Conservation (phyloP, 805 yeast species). For the Saturnispora saitoi region DNA sequence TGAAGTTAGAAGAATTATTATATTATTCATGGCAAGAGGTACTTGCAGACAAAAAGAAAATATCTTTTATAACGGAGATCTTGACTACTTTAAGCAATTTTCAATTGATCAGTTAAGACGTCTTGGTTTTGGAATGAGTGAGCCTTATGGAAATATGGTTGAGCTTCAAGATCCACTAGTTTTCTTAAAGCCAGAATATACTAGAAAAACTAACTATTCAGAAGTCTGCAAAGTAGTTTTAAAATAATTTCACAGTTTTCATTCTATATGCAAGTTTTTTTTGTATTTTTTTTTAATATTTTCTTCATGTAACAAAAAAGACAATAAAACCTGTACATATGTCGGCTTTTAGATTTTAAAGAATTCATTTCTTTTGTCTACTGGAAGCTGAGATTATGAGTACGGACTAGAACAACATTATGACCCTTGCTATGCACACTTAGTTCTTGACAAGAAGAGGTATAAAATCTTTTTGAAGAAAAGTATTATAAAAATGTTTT, state of each 20-base stretch:
- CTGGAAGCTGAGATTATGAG: too few relatives aligned
- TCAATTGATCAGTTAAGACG: conserved; percentile 14
- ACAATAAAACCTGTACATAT: too few relatives aligned
- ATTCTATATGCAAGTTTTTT: too few relatives aligned
- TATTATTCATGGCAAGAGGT: conserved; percentile 25
- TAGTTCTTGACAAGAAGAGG: too few relatives aligned
- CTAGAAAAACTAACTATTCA: conserved; percentile 5
- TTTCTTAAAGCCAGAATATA: conserved; percentile 11
- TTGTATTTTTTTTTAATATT: too few relatives aligned
- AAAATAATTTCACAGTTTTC: not conserved
- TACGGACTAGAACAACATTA: too few relatives aligned
- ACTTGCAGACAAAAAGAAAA: conserved; percentile 27
- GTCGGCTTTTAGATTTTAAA: too few relatives aligned
- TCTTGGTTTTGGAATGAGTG: conserved; percentile 18
- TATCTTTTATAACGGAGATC: conserved; percentile 18
- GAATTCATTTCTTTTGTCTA: too few relatives aligned
- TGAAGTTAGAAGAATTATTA: conserved; percentile 21
- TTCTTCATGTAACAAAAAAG: too few relatives aligned
- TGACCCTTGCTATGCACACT: too few relatives aligned
- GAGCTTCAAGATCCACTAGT: conserved; percentile 16
- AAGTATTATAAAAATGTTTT: too few relatives aligned
- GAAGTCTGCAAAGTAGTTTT: conserved; percentile 7
- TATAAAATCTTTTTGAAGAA: too few relatives aligned
- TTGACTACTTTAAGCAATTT: conserved; percentile 20
- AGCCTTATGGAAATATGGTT: conserved; percentile 15